Evolutionary conservation across 2,329 filamentous ascomycete genomes (phyloP).

Genomic region (Fusarium abutilonis): DNA sequence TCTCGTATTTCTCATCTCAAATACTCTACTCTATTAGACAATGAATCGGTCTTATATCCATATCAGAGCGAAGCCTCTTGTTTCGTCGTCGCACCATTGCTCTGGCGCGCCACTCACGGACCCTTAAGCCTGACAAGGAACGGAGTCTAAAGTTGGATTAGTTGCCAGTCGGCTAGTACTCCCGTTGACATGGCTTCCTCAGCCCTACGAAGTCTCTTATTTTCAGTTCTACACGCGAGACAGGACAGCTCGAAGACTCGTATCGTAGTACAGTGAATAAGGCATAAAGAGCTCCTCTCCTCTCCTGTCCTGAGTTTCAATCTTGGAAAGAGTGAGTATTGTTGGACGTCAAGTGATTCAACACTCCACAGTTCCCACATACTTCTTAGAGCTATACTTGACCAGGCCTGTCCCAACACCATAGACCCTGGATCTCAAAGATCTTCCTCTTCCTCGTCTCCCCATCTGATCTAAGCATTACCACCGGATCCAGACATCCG

Average conservation of each 20-base stretch:
- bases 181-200: constrained; percentile 4
- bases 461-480: background rate
- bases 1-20: background rate
- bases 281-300: constrained; percentile 26
- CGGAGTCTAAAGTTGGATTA: background rate
- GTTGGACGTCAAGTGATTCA: background rate
- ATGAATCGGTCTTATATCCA: background rate
- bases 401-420: background rate
- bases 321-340: background rate
- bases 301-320: background rate
- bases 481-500: background rate
- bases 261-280: constrained; percentile 15
- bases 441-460: background rate
- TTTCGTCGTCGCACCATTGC: constrained; percentile 9
- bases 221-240: constrained; percentile 1
- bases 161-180: background rate
- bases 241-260: background rate
- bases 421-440: background rate
- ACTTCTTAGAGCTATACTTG: background rate
- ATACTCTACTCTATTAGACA: background rate
- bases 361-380: background rate
- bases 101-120: background rate
- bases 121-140: background rate
- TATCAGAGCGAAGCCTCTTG: background rate
- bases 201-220: constrained; percentile 19